Evolutionary conservation across 345 rosid species (phyloP), one percentile per base, ranked within the genome.

Genomic region (Rhizophora mangle): DNA sequence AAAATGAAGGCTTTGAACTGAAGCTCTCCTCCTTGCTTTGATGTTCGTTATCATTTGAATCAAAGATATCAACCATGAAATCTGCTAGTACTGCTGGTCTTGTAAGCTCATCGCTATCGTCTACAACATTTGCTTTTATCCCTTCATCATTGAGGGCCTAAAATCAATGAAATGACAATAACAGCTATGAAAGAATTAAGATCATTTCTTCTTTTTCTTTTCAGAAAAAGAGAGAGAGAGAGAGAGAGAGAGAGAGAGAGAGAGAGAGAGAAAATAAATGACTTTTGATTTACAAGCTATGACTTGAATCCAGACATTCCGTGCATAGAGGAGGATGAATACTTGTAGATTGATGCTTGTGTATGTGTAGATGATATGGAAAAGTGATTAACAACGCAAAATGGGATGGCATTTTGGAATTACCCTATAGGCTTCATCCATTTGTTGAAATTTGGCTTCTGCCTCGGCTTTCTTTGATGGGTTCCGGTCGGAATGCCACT

Each of bases 1-100:
- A 63, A 5, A 74, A 49, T 5, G 90, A 78, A 2, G 84, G 83
- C 27, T 80, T 75, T 30, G 75, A 63, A 60, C 80, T 78, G 70
- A 85, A 72, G 63, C 69, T 78, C 11, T 88, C 91, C 34, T 90
- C 98, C 51, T 72, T 67, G 79, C 73, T 79, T 60, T 58, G 39
- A 0, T 16, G n/a, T 0, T 15, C 69, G 2, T 30, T 3, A 13
- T 43, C 49, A 43, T 43, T 43, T 3, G 49, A 43, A 43, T 43
- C 49, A 11, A 55, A 55, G 29, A 21, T 3, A 8, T 22, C 59
- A 26, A 55, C 59, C 3, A 43, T 13, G 49, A 43, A 43, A 43
- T 43, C 49, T 13, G 49, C 49, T 3, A 43, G 49, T 3, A 43
- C 49, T 13, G 68, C 3, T n/a, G 80, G 69, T 32, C 62, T 52